These are phyloP conservation scores for Penstemon barbatus DNA, from an alignment of 257 asterid species.

Conservation along the genomic window DNA sequence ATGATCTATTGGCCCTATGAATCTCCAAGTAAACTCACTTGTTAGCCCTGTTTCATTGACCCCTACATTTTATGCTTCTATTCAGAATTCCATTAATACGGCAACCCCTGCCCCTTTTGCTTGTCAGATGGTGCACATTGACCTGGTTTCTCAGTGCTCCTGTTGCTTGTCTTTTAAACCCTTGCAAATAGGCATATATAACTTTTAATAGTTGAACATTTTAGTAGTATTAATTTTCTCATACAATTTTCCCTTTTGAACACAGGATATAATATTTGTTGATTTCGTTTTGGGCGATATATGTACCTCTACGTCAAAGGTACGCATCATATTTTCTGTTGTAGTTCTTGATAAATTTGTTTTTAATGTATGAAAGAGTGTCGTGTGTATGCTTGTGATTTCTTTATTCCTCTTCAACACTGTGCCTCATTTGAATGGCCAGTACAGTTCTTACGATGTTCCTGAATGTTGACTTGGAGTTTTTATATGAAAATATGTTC, in stretches of 20 bases:
- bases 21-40: neutral
- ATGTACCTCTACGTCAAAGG: conserved; percentile 98
- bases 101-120: conserved; percentile 6
- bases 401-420: conserved; percentile 20
- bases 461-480: no score
- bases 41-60: neutral
- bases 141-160: conserved; percentile 17
- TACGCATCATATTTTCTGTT: conserved; percentile 38
- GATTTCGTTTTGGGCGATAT: conserved; percentile 97
- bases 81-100: conserved; percentile 2
- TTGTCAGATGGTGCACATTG: conserved; percentile 15
- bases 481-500: no score
- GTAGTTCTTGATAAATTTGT: conserved; percentile 14
- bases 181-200: neutral
- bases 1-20: neutral
- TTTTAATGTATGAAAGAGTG: neutral
- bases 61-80: neutral
- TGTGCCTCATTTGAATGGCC: conserved; percentile 11
- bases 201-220: neutral
- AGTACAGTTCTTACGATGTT: neutral
- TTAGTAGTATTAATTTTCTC: conserved; percentile 21
- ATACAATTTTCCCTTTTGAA: conserved; percentile 27
- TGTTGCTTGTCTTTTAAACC: neutral
- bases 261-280: conserved; percentile 89
- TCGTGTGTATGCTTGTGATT: conserved; percentile 22